Evolutionary conservation across 495 filamentous ascomycete genomes (phyloP).

Genomic region (Aspergillus bridgeri): DNA sequence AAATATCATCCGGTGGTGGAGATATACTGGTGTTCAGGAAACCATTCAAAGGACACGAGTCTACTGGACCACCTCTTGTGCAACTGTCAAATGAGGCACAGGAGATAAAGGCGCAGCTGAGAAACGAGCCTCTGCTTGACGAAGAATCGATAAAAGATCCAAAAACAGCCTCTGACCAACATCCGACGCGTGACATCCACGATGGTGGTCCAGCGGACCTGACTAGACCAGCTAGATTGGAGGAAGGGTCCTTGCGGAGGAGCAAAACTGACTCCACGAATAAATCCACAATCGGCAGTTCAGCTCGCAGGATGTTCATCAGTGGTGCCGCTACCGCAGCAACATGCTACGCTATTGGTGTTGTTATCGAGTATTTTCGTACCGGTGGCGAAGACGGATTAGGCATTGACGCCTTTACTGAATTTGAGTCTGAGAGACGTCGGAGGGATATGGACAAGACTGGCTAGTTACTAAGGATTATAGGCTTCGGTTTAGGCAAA

Average conservation of each 20-base stretch:
- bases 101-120: background rate
- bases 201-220: constrained; percentile 49
- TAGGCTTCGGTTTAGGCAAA: background rate
- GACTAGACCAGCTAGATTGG: background rate
- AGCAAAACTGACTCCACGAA: constrained; percentile 17
- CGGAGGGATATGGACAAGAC: constrained; percentile 15
- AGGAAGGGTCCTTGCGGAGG: background rate
- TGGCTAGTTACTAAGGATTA: background rate
- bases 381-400: constrained; percentile 54
- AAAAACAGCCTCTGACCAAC: constrained; percentile 44
- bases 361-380: constrained; percentile 63
- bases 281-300: constrained; percentile 28
- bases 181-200: constrained; percentile 33
- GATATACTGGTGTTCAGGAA: constrained; percentile 74
- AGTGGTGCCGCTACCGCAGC: constrained; percentile 58
- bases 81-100: constrained; percentile 7
- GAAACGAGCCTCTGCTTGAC: background rate
- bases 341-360: constrained; percentile 64
- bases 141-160: background rate
- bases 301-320: constrained; percentile 50
- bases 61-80: constrained; percentile 9
- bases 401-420: constrained; percentile 51
- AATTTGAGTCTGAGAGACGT: constrained; percentile 41
- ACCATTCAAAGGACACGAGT: constrained; percentile 15
- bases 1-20: constrained; percentile 65